Evolutionary conservation across 495 filamentous ascomycete species (phyloP).

Genomic region (Daldinia concentrica): DNA sequence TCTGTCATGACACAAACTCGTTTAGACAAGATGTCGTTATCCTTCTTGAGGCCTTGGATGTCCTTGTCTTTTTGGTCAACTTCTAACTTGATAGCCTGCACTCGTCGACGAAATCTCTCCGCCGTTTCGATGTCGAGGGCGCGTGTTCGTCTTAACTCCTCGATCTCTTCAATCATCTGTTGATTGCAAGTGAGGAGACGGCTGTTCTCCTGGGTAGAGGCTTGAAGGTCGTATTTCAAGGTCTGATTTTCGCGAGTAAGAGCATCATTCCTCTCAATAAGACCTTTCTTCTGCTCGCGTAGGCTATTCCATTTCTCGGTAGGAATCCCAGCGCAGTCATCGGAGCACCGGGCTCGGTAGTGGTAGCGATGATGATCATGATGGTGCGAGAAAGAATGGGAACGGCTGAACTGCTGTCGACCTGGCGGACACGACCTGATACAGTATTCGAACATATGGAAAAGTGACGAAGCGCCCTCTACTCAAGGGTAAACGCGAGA

Average conservation of each 20-base stretch:
- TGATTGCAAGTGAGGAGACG: constrained; percentile 31
- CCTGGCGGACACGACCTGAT: constrained; percentile 26
- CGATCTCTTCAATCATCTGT: constrained; percentile 27
- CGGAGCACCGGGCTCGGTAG: constrained; percentile 30
- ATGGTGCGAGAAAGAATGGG: constrained; percentile 38
- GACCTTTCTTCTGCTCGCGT: constrained; percentile 31
- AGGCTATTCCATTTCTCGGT: constrained; percentile 41
- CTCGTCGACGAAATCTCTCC: constrained; percentile 17
- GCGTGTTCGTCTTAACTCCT: constrained; percentile 19
- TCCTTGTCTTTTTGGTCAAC: constrained; percentile 29
- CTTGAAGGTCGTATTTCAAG: constrained; percentile 38
- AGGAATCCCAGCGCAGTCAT: constrained; percentile 43
- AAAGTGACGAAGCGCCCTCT: constrained; percentile 19
- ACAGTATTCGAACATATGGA: constrained; percentile 40
- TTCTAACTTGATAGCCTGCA: constrained; percentile 33
- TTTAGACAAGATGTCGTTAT: constrained; percentile 12
- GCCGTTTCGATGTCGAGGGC: constrained; percentile 28
- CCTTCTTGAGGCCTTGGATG: constrained; percentile 22
- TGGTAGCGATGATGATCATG: constrained; percentile 29
- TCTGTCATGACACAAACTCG: constrained; percentile 29
- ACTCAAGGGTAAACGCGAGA: constrained; percentile 18
- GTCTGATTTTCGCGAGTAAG: constrained; percentile 39
- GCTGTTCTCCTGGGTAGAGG: constrained; percentile 10
- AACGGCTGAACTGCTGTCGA: constrained; percentile 25
- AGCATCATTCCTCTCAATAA: constrained; percentile 20